phyloP scores from a whole-genome alignment of 1,284 basidiomycete species.

The Sutorius eximius region DNA sequence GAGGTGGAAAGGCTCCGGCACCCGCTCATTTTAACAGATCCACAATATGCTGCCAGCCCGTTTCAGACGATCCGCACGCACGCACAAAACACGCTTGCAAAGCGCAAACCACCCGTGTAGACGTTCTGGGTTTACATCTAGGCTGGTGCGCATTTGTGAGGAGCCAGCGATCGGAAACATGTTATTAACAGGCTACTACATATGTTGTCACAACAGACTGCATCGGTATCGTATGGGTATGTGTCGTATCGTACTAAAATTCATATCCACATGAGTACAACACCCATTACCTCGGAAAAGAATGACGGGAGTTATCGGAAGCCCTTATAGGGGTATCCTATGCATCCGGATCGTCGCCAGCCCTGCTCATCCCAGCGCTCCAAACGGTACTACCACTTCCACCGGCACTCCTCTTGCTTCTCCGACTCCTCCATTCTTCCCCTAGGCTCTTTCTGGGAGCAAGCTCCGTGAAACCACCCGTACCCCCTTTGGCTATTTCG shows the following conservation, averaged over 20 bases:
- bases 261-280: constrained; percentile 19
- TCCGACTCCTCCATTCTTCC: constrained; percentile 55
- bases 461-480: constrained; percentile 78
- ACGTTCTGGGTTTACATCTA: not conserved
- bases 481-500: constrained; percentile 71
- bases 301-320: not conserved
- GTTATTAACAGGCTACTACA: constrained; percentile 30
- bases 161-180: constrained; percentile 3
- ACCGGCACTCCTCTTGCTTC: constrained; percentile 56
- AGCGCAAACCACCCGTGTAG: constrained; percentile 35
- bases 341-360: constrained; percentile 45
- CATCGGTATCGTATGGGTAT: constrained; percentile 25
- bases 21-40: constrained; percentile 67
- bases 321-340: constrained; percentile 13
- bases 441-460: constrained; percentile 44
- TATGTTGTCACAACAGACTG: constrained; percentile 16
- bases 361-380: constrained; percentile 76
- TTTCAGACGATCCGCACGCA: constrained; percentile 80
- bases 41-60: constrained; percentile 67
- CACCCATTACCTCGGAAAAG: constrained; percentile 5
- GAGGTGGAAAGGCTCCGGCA: constrained; percentile 67
- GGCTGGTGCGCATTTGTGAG: not conserved
- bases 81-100: constrained; percentile 74
- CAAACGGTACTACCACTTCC: constrained; percentile 77
- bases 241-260: constrained; percentile 25